These are phyloP conservation scores for Arxiozyma slooffiae DNA, from an alignment of 1,139 yeast genomes.

Conservation along the genomic window DNA sequence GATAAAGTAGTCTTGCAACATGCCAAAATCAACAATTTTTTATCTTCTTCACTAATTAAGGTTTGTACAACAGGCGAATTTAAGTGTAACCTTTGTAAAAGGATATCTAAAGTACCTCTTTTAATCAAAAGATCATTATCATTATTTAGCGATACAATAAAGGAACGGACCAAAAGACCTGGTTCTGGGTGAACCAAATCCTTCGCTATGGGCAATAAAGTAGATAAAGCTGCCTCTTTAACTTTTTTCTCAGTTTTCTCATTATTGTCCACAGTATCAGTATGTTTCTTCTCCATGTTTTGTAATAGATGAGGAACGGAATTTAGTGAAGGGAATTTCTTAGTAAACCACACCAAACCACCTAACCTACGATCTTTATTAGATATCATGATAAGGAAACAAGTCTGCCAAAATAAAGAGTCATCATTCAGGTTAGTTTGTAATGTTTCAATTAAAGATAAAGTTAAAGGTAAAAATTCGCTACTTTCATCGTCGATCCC, in stretches of 20 bases:
- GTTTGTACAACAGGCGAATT: conserved; percentile 47
- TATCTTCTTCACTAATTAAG: conserved; percentile 43
- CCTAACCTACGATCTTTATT: conserved; percentile 76
- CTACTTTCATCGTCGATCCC: conserved; percentile 89
- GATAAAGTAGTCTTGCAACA: conserved; percentile 63
- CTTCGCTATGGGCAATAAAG: conserved; percentile 45
- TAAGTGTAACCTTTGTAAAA: conserved; percentile 58
- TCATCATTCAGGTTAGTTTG: conserved; percentile 55
- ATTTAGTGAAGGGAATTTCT: conserved; percentile 51
- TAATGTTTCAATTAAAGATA: conserved; percentile 52
- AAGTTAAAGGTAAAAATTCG: conserved; percentile 59
- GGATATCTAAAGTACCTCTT: conserved; percentile 79
- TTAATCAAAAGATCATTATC: conserved; percentile 63
- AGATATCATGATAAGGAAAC: conserved; percentile 65
- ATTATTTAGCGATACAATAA: conserved; percentile 54
- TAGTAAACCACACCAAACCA: conserved; percentile 66
- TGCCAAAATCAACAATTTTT: conserved; percentile 47
- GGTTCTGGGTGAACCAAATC: conserved; percentile 66
- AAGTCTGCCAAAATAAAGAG: conserved; percentile 74
- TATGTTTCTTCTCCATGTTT: conserved; percentile 9
- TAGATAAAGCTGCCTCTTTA: conserved; percentile 7
- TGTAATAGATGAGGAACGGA: conserved; percentile 26
- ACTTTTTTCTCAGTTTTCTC: not conserved
- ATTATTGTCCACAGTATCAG: not conserved
- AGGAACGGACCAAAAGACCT: conserved; percentile 65